phyloP scores from a whole-genome alignment of 2,329 filamentous ascomycete genomes.

The Colletotrichum musicola region DNA sequence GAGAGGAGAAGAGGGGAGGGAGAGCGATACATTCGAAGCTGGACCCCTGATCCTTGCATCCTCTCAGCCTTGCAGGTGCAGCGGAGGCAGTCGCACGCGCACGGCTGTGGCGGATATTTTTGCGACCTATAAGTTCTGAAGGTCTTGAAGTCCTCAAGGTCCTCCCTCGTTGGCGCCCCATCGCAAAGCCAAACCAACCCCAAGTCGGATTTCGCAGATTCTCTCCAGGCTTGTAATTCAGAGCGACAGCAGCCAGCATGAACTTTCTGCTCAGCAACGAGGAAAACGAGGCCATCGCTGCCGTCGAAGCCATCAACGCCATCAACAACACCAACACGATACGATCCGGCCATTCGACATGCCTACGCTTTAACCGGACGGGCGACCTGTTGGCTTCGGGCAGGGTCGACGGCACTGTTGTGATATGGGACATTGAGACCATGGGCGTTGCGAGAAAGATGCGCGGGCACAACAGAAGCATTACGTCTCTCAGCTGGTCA shows the following conservation, averaged over 20 bases:
- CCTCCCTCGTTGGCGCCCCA: neutral
- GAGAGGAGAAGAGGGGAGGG: neutral
- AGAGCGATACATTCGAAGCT: neutral
- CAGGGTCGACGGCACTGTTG: constrained; percentile 92
- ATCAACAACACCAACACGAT: constrained; percentile 85
- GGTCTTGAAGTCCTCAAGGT: no score
- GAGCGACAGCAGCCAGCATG: constrained; percentile 54
- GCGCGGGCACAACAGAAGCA: constrained; percentile 91
- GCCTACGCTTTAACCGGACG: constrained; percentile 88
- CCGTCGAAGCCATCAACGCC: constrained; percentile 40
- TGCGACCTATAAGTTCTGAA: neutral
- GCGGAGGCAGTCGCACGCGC: constrained; percentile 15
- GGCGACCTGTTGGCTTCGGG: constrained; percentile 96
- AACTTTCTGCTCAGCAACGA: constrained; percentile 73
- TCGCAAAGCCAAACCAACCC: neutral
- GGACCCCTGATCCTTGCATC: constrained; percentile 14
- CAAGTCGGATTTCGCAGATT: neutral
- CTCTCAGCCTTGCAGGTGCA: constrained; percentile 51
- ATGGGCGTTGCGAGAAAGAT: constrained; percentile 96
- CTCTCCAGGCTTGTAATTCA: neutral
- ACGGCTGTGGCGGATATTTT: constrained; percentile 28
- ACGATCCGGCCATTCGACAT: constrained; percentile 76
- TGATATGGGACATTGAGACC: constrained; percentile 97
- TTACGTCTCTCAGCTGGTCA: constrained; percentile 96
- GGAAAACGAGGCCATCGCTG: constrained; percentile 38